phyloP scores from a whole-genome alignment of 345 rosid genomes.

The Balakata baccata region DNA sequence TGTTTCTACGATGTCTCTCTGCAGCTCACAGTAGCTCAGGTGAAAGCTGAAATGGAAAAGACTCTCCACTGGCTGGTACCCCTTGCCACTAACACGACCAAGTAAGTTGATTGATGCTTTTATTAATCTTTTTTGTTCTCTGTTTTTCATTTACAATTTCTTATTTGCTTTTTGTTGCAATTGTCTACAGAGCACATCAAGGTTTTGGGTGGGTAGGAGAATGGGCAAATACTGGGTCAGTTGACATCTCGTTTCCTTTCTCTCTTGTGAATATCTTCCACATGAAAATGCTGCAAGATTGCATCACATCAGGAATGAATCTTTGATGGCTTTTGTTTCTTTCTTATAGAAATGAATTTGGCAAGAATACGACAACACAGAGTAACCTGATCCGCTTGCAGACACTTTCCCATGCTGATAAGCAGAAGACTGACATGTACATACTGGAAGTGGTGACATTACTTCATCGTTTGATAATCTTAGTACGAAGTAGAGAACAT shows the following conservation, averaged over 20 bases:
- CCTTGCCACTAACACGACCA: conserved; percentile 72
- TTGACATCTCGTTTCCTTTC: background rate
- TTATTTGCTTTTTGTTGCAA: conserved; percentile 18
- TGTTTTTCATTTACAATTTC: background rate
- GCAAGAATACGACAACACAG: conserved; percentile 11
- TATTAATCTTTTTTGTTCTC: background rate
- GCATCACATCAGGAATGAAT: background rate
- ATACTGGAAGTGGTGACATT: conserved; percentile 71
- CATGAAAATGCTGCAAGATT: background rate
- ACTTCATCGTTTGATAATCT: conserved; percentile 69
- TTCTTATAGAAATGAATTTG: conserved; percentile 22
- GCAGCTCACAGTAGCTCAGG: conserved; percentile 57
- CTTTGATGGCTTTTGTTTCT: background rate
- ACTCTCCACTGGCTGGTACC: conserved; percentile 82
- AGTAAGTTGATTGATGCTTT: conserved; percentile 39
- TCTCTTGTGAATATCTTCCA: background rate
- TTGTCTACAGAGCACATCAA: conserved; percentile 68
- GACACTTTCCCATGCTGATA: conserved; percentile 78
- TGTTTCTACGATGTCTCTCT: background rate
- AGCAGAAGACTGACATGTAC: conserved; percentile 51
- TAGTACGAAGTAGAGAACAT: conserved; percentile 47
- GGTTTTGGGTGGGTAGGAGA: conserved; percentile 99
- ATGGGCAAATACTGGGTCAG: conserved; percentile 89
- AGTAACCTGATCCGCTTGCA: conserved; percentile 60
- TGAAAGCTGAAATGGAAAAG: conserved; percentile 84